These are phyloP conservation scores for Colletotrichum siamense DNA, from an alignment of 2,329 filamentous ascomycete genomes.

Conservation along the genomic window DNA sequence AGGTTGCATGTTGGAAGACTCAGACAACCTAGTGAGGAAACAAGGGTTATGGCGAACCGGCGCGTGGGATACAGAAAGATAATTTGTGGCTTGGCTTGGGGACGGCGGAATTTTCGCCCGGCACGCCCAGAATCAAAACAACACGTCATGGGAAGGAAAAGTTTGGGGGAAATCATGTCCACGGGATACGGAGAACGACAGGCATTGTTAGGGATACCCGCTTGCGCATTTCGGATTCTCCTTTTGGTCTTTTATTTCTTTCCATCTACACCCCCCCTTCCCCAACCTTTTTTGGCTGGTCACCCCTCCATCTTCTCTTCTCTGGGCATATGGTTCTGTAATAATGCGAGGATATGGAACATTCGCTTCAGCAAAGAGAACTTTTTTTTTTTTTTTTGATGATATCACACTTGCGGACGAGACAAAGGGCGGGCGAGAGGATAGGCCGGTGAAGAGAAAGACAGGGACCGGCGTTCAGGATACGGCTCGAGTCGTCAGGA, in stretches of 20 bases:
- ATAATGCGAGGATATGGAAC: constrained; percentile 14
- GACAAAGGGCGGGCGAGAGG: background rate
- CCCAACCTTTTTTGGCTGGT: background rate
- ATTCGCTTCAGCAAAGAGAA: constrained; percentile 21
- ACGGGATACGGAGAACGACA: constrained; percentile 6
- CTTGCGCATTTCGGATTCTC: background rate
- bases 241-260: constrained; percentile 22
- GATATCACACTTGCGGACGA: background rate
- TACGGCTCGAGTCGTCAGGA: background rate
- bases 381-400: background rate
- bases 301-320: constrained; percentile 8
- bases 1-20: background rate
- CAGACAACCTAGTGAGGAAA: background rate
- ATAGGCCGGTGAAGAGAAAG: background rate
- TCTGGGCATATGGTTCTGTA: constrained; percentile 12
- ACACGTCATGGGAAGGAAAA: constrained; percentile 13
- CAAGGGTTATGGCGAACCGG: constrained; percentile 12
- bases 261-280: background rate
- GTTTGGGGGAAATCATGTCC: background rate
- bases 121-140: background rate
- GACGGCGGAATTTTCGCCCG: background rate
- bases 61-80: constrained; percentile 4
- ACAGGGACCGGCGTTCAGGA: background rate
- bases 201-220: constrained; percentile 22
- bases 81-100: background rate